A percentile compares a stretch with the other conserved stretches of the same genome.
phyloP scores from a whole-genome alignment of 345 rosid genomes.

The Hypericum androsaemum region DNA sequence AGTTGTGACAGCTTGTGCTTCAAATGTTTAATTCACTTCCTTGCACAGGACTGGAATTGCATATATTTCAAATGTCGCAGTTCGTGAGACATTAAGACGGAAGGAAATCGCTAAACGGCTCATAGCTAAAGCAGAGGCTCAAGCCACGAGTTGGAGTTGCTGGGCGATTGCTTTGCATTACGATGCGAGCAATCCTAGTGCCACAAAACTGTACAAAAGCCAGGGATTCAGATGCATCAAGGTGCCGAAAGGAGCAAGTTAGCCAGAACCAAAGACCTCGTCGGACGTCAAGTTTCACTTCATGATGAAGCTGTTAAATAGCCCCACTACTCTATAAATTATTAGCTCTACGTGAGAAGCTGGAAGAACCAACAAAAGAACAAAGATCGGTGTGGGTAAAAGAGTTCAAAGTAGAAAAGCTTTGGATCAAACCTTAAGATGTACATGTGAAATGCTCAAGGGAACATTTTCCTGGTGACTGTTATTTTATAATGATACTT shows the following conservation, averaged over 20 bases:
- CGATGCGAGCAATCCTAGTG: slow-evolving; percentile 60
- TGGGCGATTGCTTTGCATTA: slow-evolving; percentile 76
- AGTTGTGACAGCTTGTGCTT: too few relatives aligned
- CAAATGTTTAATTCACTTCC: neutral
- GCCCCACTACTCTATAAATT: slow-evolving; percentile 17
- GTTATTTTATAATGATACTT: too few relatives aligned
- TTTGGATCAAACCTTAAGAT: neutral
- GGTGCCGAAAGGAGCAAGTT: slow-evolving; percentile 72
- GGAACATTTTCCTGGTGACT: too few relatives aligned
- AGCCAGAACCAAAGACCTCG: slow-evolving; percentile 68
- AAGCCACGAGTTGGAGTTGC: slow-evolving; percentile 82
- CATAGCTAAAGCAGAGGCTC: slow-evolving; percentile 70
- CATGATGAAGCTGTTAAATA: slow-evolving; percentile 84
- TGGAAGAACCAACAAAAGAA: neutral
- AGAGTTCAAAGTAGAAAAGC: too few relatives aligned
- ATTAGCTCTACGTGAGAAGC: slow-evolving; percentile 1
- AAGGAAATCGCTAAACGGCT: slow-evolving; percentile 85
- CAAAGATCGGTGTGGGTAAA: neutral
- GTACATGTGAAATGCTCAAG: too few relatives aligned
- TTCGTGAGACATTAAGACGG: slow-evolving; percentile 56
- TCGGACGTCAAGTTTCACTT: slow-evolving; percentile 56
- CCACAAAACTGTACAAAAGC: slow-evolving; percentile 59
- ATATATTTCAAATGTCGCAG: slow-evolving; percentile 86
- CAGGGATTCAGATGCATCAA: slow-evolving; percentile 62
- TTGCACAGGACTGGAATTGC: slow-evolving; percentile 71